Evolutionary conservation across 495 filamentous ascomycete genomes (phyloP).

Genomic region (Lasiosphaeriaceae sp.): DNA sequence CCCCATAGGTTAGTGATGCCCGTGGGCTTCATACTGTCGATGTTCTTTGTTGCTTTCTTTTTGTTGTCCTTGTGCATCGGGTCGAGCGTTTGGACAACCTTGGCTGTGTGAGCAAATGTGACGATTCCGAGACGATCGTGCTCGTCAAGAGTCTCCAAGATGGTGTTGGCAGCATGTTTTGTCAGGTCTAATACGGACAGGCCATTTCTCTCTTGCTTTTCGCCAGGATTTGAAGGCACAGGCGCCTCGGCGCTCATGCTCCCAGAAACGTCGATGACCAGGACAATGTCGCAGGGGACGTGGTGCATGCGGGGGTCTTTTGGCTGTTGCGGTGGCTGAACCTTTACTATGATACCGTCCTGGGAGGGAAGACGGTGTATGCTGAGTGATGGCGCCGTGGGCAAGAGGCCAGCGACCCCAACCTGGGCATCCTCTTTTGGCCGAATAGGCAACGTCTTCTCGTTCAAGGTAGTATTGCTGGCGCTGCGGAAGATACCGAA

Average conservation of each 20-base stretch:
- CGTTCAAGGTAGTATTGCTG: neutral
- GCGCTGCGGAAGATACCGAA: neutral
- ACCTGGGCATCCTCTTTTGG: neutral
- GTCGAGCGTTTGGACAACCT: conserved; percentile 32
- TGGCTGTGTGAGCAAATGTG: conserved; percentile 30
- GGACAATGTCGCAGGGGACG: conserved; percentile 42
- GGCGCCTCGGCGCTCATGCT: conserved; percentile 38
- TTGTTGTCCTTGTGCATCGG: conserved; percentile 35
- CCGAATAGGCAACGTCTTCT: neutral
- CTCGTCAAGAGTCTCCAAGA: conserved; percentile 37
- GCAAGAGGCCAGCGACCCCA: neutral
- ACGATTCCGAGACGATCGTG: conserved; percentile 44
- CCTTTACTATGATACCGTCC: conserved; percentile 35
- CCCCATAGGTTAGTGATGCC: conserved; percentile 41
- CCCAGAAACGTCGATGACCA: conserved; percentile 44
- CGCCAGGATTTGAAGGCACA: conserved; percentile 23
- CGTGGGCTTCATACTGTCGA: conserved; percentile 26
- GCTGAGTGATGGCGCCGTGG: conserved; percentile 3
- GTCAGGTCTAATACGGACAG: conserved; percentile 41
- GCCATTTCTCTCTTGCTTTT: conserved; percentile 28
- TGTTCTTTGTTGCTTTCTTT: conserved; percentile 20
- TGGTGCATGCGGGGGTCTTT: conserved; percentile 13
- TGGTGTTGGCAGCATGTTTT: conserved; percentile 44
- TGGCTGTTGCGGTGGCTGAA: conserved; percentile 34
- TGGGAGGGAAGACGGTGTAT: conserved; percentile 29